phyloP scores from a whole-genome alignment of 2,329 filamentous ascomycete species.

The Didymella keratinophila region DNA sequence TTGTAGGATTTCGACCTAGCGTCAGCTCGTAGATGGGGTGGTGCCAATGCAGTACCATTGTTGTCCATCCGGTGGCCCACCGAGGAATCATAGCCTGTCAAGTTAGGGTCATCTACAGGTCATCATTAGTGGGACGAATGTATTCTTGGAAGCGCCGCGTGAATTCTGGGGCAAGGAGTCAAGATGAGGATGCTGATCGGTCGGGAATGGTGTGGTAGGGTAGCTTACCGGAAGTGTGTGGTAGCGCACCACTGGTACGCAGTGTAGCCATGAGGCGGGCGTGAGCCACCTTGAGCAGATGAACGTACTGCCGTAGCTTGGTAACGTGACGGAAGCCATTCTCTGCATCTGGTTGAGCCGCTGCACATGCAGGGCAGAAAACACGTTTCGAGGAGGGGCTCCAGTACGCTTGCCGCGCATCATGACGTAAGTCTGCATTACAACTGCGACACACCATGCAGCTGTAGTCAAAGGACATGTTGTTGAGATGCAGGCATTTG shows the following conservation, averaged over 20 bases:
- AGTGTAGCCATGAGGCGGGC: constrained; percentile 88
- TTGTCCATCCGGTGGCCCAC: constrained; percentile 67
- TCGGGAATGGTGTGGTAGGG: constrained; percentile 24
- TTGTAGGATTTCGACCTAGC: constrained; percentile 78
- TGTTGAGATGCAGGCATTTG: constrained; percentile 79
- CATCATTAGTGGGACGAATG: constrained; percentile 43
- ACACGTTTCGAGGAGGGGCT: constrained; percentile 72
- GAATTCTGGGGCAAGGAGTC: constrained; percentile 42
- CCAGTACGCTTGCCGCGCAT: constrained; percentile 74
- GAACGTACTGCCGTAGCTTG: constrained; percentile 92
- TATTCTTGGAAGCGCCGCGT: constrained; percentile 41
- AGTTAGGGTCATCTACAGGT: constrained; percentile 70
- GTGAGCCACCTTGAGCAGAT: constrained; percentile 88
- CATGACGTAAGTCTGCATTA: constrained; percentile 73
- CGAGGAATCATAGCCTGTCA: constrained; percentile 70
- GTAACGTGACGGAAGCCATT: constrained; percentile 77
- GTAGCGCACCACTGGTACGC: constrained; percentile 80
- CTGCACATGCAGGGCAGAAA: constrained; percentile 74
- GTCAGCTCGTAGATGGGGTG: constrained; percentile 67
- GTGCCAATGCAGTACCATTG: constrained; percentile 57
- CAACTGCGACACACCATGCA: constrained; percentile 79
- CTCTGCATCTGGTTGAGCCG: constrained; percentile 63
- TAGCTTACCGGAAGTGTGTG: constrained; percentile 69
- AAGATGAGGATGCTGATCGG: constrained; percentile 41
- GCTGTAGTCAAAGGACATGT: constrained; percentile 82